Percentiles rank a stretch among this genome's conserved stretches.
Conservation (phyloP, 768 basidiomycete genomes). For the Mycena alexandri region DNA sequence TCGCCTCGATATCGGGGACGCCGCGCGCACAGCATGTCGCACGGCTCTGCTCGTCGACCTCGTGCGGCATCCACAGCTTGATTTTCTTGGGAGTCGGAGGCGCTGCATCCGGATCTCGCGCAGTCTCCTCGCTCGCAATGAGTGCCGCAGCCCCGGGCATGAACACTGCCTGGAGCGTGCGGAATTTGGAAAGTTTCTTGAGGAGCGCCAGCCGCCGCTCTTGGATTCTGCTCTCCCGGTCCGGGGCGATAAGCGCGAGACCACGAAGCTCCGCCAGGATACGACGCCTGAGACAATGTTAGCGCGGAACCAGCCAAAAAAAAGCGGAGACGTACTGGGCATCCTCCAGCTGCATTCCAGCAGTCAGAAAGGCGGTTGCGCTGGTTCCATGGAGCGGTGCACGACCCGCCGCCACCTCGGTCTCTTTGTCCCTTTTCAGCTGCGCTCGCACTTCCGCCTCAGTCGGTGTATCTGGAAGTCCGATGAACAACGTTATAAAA, state of each 20-base stretch:
- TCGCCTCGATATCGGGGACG: neutral
- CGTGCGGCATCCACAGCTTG: constrained; percentile 10
- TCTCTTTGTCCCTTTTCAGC: constrained; percentile 18
- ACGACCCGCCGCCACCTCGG: neutral
- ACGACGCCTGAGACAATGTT: neutral
- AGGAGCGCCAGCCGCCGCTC: constrained; percentile 9
- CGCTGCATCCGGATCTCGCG: neutral
- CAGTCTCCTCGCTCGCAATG: neutral
- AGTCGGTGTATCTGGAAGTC: neutral
- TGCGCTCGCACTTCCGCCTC: constrained; percentile 25
- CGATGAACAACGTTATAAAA: neutral
- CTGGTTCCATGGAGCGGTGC: constrained; percentile 2
- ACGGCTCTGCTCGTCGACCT: neutral
- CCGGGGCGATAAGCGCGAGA: neutral
- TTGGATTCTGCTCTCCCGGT: constrained; percentile 3
- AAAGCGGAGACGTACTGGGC: constrained; percentile 10
- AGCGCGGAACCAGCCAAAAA: too few species aligned
- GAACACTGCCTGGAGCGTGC: neutral
- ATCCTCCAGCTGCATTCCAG: constrained; percentile 27
- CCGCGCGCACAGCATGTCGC: neutral
- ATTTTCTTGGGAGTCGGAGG: neutral
- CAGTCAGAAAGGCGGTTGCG: constrained; percentile 17
- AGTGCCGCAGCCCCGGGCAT: neutral
- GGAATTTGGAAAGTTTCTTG: neutral
- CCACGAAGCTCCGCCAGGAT: neutral